Percentiles rank a stretch among this genome's conserved stretches.
Evolutionary conservation across 257 asterid genomes (phyloP).

Genomic region (Mentha longifolia): DNA sequence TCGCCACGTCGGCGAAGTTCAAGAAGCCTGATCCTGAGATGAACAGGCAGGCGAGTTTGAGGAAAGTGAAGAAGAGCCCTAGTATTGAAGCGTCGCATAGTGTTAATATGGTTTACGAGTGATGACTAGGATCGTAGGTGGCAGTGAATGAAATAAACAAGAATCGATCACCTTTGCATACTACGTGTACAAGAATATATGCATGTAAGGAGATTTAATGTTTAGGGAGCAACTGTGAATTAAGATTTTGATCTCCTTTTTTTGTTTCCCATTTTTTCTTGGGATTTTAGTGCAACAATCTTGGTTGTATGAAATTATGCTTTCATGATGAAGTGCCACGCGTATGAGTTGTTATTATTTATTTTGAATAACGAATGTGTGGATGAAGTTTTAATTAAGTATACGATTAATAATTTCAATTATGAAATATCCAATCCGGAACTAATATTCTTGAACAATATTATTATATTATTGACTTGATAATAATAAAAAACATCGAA

Average conservation of each 20-base stretch:
- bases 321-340: no score
- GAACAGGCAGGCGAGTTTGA: conserved; percentile 20
- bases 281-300: background rate
- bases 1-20: conserved; percentile 51
- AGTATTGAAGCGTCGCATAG: conserved; percentile 48
- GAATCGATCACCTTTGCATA: background rate
- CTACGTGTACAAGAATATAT: background rate
- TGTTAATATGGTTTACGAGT: conserved; percentile 40
- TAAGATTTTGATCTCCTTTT: background rate
- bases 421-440: no score
- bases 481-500: no score
- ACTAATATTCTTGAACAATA: no score
- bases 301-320: background rate
- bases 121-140: conserved; percentile 2
- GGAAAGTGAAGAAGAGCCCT: conserved; percentile 38
- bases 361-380: no score
- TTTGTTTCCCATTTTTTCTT: background rate
- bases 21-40: conserved; percentile 41
- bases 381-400: no score
- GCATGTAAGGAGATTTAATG: no score
- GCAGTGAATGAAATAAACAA: no score
- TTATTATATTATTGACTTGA: no score
- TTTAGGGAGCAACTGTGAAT: conserved; percentile 2
- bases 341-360: no score
- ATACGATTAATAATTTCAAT: no score